Conservation (phyloP, 345 rosid genomes). For the Eucalyptus caleyi region DNA sequence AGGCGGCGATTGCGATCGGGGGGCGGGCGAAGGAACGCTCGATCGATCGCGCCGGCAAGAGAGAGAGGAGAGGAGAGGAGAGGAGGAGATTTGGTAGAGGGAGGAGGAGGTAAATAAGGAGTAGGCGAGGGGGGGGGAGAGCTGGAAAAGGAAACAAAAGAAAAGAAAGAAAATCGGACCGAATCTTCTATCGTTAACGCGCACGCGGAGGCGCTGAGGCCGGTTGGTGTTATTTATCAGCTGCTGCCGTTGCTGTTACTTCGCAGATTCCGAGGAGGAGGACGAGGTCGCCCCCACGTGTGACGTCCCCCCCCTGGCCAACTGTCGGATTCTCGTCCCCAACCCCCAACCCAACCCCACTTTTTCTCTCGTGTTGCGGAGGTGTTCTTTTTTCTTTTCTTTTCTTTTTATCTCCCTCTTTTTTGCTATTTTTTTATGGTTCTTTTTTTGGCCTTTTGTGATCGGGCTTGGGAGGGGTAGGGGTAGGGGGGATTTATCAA, state of each 20-base stretch:
- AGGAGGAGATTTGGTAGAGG: not conserved
- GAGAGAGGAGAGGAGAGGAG: no score
- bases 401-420: no score
- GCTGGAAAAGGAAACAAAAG: not conserved
- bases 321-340: not conserved
- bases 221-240: not conserved
- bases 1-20: not conserved
- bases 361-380: no score
- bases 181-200: not conserved
- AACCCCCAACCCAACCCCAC: no score
- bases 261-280: not conserved
- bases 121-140: not conserved
- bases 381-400: accelerated
- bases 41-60: not conserved
- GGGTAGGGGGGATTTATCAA: no score
- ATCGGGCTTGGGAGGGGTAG: no score
- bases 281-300: not conserved
- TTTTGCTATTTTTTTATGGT: no score
- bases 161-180: not conserved
- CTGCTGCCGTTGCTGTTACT: not conserved
- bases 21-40: not conserved
- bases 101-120: not conserved
- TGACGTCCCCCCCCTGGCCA: not conserved
- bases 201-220: not conserved
- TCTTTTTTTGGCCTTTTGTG: no score